Evolutionary conservation across 768 basidiomycete genomes (phyloP), one percentile per base, ranked within the genome.

Genomic region (Sporobolomyces phaffii): DNA sequence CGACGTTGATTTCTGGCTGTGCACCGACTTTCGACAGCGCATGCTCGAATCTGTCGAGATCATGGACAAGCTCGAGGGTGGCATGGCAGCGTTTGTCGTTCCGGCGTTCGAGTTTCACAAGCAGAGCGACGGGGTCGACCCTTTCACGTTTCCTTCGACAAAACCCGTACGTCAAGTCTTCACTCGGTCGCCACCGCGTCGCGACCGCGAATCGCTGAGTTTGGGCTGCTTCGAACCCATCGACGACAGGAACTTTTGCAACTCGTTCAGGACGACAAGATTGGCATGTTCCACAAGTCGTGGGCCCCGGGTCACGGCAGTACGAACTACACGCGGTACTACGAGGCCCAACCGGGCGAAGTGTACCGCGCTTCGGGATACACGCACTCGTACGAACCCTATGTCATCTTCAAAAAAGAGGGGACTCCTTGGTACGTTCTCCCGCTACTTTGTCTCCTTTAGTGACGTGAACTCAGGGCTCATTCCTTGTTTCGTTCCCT

Each of bases 321-420:
- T 72, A 89, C 87, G 0, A 86, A 93, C 74, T 91, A 91, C 76
- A 78, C 81, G 20, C 81, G 81, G 52, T 91, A 85, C 78, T 85
- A 86, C 76, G 68, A 80, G 24, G 81, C 88, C 28, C 66, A 81
- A 64, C 80, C 85, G 0, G 86, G 86, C 40, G 83, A 74, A 52
- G 81, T 90, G 3, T 92, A 92, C 79, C 83, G 83, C 71, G 88
- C 90, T 18, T 66, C 68, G 11, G 80, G 81, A 57, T 92, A 91
- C 77, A 88, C 90, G 66, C 81, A 89, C 40, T 85, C 87, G 5
- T 93, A 93, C 75, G 91, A 93, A 74, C 91, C 91, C 20, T 93
- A 92, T 74, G 82, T 91, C 47, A 84, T 93, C 51, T 87, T 89
- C 75, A 87, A 83, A 78, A 88, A 86, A 69, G 82, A 88, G 70